Conservation (phyloP, 441 rosid species). For the Gossypium gossypioides region DNA sequence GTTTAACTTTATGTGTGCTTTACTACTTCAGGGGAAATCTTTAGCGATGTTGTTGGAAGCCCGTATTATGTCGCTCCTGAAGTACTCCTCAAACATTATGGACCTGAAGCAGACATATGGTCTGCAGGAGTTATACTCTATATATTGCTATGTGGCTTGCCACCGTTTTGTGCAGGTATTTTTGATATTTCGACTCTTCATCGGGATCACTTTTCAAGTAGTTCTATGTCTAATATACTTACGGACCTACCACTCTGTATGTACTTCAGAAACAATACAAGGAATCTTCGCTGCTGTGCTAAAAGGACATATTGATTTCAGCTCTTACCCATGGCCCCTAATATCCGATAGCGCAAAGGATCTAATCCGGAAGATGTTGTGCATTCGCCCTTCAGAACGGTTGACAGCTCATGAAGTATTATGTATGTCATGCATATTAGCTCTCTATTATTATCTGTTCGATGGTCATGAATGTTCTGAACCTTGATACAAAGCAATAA, state of each 20-base stretch:
- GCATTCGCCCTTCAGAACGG: conserved; percentile 63
- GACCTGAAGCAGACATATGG: conserved; percentile 97
- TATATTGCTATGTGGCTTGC: conserved; percentile 87
- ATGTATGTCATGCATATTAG: conserved; percentile 40
- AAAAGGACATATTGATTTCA: conserved; percentile 82
- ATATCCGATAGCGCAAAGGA: conserved; percentile 87
- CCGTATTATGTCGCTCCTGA: conserved; percentile 97
- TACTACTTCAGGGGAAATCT: conserved; percentile 50
- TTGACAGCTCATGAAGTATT: conserved; percentile 88
- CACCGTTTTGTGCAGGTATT: conserved; percentile 96
- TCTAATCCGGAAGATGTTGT: conserved; percentile 75
- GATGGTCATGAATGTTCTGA: no score
- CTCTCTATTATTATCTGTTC: no score
- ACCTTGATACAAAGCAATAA: conserved; percentile 9
- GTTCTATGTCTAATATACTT: conserved; percentile 6
- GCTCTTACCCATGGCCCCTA: conserved; percentile 87
- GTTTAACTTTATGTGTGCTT: conserved; percentile 8
- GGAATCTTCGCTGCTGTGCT: conserved; percentile 94
- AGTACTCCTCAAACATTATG: conserved; percentile 79
- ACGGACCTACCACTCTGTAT: conserved; percentile 17
- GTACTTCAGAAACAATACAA: conserved; percentile 72
- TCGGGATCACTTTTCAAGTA: neutral
- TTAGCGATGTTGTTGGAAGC: conserved; percentile 91
- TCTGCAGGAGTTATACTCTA: conserved; percentile 93
- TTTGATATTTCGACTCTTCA: neutral